Evolutionary conservation across 1,139 yeast species (phyloP).

Genomic region (Protomyces pachydermus): DNA sequence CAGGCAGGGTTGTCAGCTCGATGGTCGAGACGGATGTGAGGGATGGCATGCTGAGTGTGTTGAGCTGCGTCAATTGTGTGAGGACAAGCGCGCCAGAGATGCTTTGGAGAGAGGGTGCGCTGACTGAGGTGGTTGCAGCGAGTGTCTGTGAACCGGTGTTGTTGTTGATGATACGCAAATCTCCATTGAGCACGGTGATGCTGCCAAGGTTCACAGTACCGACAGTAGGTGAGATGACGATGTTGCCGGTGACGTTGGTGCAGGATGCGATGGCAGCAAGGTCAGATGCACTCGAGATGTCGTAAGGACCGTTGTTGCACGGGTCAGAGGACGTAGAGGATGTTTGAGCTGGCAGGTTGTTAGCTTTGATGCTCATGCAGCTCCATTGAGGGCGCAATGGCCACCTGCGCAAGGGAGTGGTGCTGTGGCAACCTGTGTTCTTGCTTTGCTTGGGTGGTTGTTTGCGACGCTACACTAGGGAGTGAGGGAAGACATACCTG

Average conservation of each 20-base stretch:
- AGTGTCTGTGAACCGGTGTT: slow-evolving; percentile 55
- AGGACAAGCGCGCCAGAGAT: slow-evolving; percentile 67
- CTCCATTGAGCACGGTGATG: slow-evolving; percentile 70
- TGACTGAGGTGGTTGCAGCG: slow-evolving; percentile 44
- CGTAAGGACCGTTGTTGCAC: slow-evolving; percentile 40
- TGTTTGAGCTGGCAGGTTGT: neutral
- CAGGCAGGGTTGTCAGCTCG: slow-evolving; percentile 77
- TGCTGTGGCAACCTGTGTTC: too few species aligned
- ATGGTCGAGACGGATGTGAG: slow-evolving; percentile 77
- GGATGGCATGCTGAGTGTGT: slow-evolving; percentile 67
- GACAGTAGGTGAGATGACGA: slow-evolving; percentile 60
- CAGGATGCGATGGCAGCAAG: slow-evolving; percentile 70
- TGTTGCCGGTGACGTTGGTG: slow-evolving; percentile 73
- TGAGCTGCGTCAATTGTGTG: slow-evolving; percentile 60
- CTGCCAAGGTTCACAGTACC: slow-evolving; percentile 47
- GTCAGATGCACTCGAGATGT: slow-evolving; percentile 61
- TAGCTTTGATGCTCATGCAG: neutral
- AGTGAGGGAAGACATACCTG: neutral
- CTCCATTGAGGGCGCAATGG: neutral
- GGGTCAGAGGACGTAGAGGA: slow-evolving; percentile 17
- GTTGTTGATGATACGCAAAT: slow-evolving; percentile 49
- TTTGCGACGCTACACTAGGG: too few species aligned
- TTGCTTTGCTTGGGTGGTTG: too few species aligned
- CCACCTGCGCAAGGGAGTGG: too few species aligned
- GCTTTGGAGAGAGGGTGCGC: slow-evolving; percentile 72